A percentile compares a stretch with the other conserved stretches of the same genome.
Evolutionary conservation across 129 eudicot genomes (phyloP).

Genomic region (Solidago caesia): DNA sequence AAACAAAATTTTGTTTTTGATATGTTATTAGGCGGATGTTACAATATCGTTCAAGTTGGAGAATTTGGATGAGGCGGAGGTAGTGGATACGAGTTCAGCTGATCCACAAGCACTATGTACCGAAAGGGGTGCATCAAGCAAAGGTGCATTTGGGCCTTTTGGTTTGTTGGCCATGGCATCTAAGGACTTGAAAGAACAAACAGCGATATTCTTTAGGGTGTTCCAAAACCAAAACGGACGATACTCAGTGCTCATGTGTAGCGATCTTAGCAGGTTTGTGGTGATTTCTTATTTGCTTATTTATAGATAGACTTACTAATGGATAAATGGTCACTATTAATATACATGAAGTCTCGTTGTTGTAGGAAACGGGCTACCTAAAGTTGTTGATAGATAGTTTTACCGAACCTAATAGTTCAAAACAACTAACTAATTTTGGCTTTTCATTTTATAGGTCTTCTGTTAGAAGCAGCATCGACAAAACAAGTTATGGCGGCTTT

Average conservation of each 20-base stretch:
- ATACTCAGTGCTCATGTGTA: conserved; percentile 60
- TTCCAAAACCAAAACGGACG: conserved; percentile 32
- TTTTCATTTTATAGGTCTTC: conserved; percentile 46
- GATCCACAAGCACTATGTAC: conserved; percentile 52
- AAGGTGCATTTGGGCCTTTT: conserved; percentile 55
- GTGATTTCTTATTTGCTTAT: not conserved
- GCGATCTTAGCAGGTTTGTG: conserved; percentile 58
- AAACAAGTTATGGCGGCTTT: conserved; percentile 51
- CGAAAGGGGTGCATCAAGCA: conserved; percentile 38
- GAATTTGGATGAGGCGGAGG: conserved; percentile 40
- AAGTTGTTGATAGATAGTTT: not conserved
- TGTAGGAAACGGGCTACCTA: no score
- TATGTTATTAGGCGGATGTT: conserved; percentile 48
- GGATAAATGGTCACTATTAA: no score
- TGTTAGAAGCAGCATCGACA: conserved; percentile 37
- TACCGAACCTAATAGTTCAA: not conserved
- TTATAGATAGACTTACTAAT: not conserved
- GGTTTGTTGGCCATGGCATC: conserved; percentile 61
- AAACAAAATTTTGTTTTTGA: not conserved
- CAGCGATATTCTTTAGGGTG: conserved; percentile 59
- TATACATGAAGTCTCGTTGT: no score
- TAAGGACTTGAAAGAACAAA: conserved; percentile 45
- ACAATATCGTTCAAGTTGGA: conserved; percentile 42
- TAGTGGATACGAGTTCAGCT: conserved; percentile 40
- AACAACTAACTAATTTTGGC: not conserved